Percentiles rank a stretch among this genome's conserved stretches.
Conservation (phyloP, 2,329 filamentous ascomycete genomes). For the Aureobasidium sp. region DNA sequence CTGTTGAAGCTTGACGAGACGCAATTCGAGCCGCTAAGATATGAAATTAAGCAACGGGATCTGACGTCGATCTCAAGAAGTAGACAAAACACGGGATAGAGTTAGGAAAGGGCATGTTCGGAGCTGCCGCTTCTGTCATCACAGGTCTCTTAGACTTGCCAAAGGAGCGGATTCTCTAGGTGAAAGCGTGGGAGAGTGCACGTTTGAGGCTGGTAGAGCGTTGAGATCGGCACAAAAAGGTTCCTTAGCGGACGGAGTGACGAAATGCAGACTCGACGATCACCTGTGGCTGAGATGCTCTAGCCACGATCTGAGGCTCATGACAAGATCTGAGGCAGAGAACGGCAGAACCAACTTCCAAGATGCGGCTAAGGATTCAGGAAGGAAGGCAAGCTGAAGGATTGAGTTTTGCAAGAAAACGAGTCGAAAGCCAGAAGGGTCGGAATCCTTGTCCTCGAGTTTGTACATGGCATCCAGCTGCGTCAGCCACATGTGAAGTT, state of each 20-base stretch:
- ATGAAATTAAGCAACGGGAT: conserved; percentile 1
- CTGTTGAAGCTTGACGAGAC: not conserved
- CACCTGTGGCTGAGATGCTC: not conserved
- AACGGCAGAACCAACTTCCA: not conserved
- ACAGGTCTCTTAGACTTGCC: conserved; percentile 1
- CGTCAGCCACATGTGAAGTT: not conserved
- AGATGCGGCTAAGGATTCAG: not conserved
- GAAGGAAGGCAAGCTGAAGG: not conserved
- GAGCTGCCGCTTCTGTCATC: conserved; percentile 6
- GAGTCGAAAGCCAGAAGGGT: not conserved
- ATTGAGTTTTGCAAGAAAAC: not conserved
- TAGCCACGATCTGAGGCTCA: conserved; percentile 2
- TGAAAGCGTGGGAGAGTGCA: not conserved
- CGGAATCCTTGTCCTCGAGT: not conserved
- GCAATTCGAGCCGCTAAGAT: not conserved
- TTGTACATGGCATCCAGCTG: not conserved
- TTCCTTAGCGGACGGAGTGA: conserved; percentile 8
- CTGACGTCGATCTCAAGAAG: conserved; percentile 3
- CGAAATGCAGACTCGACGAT: not conserved
- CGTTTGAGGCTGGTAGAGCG: not conserved
- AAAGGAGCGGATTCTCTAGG: not conserved
- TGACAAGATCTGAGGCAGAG: not conserved
- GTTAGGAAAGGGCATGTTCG: not conserved
- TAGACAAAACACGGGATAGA: not conserved
- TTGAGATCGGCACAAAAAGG: not conserved